Percentiles rank a stretch among this genome's conserved stretches.
phyloP scores from a whole-genome alignment of 2,329 filamentous ascomycete species.

The Dactylellina cionopaga region DNA sequence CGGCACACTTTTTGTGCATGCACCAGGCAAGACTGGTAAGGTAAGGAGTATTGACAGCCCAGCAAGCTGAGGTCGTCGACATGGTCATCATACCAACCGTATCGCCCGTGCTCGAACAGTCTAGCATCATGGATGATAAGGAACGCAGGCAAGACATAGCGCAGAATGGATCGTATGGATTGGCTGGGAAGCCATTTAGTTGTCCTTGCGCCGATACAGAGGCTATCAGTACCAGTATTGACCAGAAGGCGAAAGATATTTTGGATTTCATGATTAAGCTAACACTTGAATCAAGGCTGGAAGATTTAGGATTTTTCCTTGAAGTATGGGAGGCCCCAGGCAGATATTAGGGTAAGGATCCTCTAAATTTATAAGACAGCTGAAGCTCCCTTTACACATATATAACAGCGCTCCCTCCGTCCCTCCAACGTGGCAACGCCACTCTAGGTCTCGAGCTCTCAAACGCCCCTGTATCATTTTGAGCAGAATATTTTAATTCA shows the following conservation, averaged over 20 bases:
- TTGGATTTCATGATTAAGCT: background rate
- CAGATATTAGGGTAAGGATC: too few species aligned
- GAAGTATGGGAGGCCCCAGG: too few species aligned
- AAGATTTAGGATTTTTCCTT: too few species aligned
- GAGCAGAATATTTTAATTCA: background rate
- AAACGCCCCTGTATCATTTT: background rate
- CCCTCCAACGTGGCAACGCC: too few species aligned
- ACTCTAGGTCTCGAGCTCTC: too few species aligned
- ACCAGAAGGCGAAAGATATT: background rate
- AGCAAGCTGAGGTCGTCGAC: conserved; percentile 48
- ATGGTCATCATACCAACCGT: conserved; percentile 31
- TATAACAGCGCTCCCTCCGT: too few species aligned
- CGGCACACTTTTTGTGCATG: conserved; percentile 55
- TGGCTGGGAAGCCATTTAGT: conserved; percentile 8
- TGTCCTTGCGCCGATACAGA: conserved; percentile 3
- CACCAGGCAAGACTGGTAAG: conserved; percentile 58
- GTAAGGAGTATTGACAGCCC: conserved; percentile 54
- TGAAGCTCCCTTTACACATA: too few species aligned
- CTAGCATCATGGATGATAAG: conserved; percentile 2
- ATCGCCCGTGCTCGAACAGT: conserved; percentile 9
- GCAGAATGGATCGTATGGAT: conserved; percentile 19
- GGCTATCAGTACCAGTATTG: background rate
- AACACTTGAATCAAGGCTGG: too few species aligned
- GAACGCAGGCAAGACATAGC: conserved; percentile 14
- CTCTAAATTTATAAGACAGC: too few species aligned